Evolutionary conservation across 805 yeast genomes (phyloP).

Genomic region (Cyberlindnera americana): DNA sequence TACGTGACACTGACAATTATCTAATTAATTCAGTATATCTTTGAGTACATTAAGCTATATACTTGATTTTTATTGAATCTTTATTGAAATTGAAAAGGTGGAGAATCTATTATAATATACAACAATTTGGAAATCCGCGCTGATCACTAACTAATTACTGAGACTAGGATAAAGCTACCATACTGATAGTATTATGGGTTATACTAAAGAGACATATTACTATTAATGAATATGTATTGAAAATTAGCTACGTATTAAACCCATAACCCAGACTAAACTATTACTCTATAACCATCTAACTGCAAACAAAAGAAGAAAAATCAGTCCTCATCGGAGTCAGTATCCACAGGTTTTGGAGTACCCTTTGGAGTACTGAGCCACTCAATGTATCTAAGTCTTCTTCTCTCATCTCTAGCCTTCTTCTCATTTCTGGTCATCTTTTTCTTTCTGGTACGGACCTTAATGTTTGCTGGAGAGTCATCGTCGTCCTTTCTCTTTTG

Average conservation of each 20-base stretch:
- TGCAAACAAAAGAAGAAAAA: background rate
- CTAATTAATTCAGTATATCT: too few species aligned
- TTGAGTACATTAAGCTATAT: too few species aligned
- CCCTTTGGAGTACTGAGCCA: conserved; percentile 98
- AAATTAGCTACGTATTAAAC: background rate
- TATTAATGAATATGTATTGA: conserved; percentile 1
- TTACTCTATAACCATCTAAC: conserved; percentile 1
- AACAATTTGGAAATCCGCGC: too few species aligned
- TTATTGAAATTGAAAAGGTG: too few species aligned
- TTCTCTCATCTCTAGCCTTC: conserved; percentile 87
- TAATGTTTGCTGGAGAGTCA: conserved; percentile 94
- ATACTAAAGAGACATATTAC: too few species aligned
- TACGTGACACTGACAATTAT: too few species aligned
- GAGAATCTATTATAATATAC: too few species aligned
- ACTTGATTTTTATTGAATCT: too few species aligned
- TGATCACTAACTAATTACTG: background rate
- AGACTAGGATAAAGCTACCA: background rate
- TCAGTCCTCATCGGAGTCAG: conserved; percentile 80
- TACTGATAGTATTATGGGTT: too few species aligned
- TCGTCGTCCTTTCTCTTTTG: conserved; percentile 57
- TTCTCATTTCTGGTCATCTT: conserved; percentile 96
- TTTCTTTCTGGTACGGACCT: conserved; percentile 90
- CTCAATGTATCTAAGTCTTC: conserved; percentile 88
- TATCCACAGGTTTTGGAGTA: conserved; percentile 89
- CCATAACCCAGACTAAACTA: background rate